Conservation (phyloP, 257 asterid genomes). For the Mentha longifolia region DNA sequence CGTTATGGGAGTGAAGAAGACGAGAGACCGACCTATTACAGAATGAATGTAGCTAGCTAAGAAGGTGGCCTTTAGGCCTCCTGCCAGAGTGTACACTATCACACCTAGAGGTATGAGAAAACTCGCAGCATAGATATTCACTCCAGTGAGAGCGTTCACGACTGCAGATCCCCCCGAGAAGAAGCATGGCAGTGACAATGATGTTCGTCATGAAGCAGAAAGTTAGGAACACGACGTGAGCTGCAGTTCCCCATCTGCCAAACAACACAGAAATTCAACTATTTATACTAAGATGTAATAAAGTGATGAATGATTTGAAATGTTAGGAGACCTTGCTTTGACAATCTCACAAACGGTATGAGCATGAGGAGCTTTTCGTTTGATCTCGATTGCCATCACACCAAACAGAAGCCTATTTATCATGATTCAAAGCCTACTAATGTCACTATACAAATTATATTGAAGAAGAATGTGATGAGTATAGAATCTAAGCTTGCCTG, state of each 20-base stretch:
- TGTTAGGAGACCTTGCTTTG: constrained; percentile 66
- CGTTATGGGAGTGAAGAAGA: background rate
- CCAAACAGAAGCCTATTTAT: constrained; percentile 80
- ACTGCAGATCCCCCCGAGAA: constrained; percentile 97
- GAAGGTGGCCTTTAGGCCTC: constrained; percentile 94
- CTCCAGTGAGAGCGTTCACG: constrained; percentile 90
- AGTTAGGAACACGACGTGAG: constrained; percentile 77
- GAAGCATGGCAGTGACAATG: constrained; percentile 93
- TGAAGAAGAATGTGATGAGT: background rate
- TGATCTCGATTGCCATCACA: constrained; percentile 93
- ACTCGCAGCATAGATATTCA: constrained; percentile 89
- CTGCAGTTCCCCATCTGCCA: constrained; percentile 89
- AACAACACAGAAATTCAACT: background rate
- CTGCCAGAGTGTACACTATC: constrained; percentile 80
- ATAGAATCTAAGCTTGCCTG: constrained; percentile 50
- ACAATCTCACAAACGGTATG: constrained; percentile 93
- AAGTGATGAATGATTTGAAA: background rate
- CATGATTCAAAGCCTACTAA: background rate
- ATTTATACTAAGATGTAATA: no score
- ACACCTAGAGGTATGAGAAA: constrained; percentile 94
- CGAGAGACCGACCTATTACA: constrained; percentile 60
- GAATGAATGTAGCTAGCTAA: constrained; percentile 94
- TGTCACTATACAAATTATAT: background rate
- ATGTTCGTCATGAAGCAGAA: constrained; percentile 93
- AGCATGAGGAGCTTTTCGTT: constrained; percentile 89